phyloP scores from a whole-genome alignment of 257 asterid genomes.

The Solanum appendiculatum region DNA sequence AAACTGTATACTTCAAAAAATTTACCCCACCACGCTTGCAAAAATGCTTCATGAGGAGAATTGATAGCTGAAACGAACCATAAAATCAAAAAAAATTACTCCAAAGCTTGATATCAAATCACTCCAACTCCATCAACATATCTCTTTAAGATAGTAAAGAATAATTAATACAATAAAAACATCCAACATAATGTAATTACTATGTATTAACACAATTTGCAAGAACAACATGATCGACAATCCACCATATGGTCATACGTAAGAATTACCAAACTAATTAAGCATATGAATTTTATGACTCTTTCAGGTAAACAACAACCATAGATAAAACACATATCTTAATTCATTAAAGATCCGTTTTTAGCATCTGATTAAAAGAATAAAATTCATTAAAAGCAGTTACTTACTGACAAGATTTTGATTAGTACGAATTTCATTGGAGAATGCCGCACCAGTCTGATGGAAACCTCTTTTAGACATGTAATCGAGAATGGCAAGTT shows the following conservation, averaged over 20 bases:
- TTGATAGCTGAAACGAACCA: conserved; percentile 2
- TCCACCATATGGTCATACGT: neutral
- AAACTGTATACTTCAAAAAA: conserved; percentile 8
- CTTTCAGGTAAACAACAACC: neutral
- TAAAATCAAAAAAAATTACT: neutral
- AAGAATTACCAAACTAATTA: neutral
- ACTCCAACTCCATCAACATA: neutral
- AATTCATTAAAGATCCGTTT: neutral
- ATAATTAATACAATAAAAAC: neutral
- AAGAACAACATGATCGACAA: neutral
- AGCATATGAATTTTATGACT: neutral
- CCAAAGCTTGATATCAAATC: neutral
- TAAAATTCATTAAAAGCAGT: neutral
- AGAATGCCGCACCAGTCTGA: conserved; percentile 17
- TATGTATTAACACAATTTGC: neutral
- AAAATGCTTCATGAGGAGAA: conserved; percentile 16
- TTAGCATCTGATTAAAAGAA: neutral
- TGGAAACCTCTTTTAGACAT: conserved; percentile 22
- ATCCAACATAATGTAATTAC: neutral
- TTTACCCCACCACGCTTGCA: conserved; percentile 19
- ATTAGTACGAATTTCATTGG: conserved; percentile 17
- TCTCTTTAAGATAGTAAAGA: neutral
- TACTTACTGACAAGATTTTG: conserved; percentile 18
- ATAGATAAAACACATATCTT: neutral
- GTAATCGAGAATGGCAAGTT: conserved; percentile 27